Evolutionary conservation across 805 yeast species (phyloP), one percentile per base, ranked within the genome.

Genomic region (Nakazawaea ernobii): DNA sequence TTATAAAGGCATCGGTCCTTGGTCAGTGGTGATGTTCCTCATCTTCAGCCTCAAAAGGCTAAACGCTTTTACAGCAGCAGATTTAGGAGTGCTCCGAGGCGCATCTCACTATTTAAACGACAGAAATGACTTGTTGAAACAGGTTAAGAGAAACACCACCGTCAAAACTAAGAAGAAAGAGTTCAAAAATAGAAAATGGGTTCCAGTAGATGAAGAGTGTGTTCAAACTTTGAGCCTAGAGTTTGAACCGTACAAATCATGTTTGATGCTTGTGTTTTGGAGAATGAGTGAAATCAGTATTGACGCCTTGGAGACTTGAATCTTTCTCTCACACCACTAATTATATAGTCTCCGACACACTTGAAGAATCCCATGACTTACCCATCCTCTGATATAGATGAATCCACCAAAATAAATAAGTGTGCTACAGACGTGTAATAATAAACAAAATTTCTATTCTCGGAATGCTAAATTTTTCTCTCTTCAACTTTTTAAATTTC

Each of bases 1-100:
- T 26, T 67, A 85, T 52, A 84, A 85, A 56, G 95, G 95, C 0
- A 75, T 86, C 14, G 95, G 94, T 0, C 73, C 74, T 1, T 91
- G 98, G 98, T 79, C 90, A 4, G 91, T 94, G 0, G 85, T 84
- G 46, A 91, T 91, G 96, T 91, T 89, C 62, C 64, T 86, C 14
- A 58, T 84, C 20, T 88, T 88, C 59, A 84, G 86, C 1, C 65
- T 90, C 39, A 74, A 73, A 26, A 73, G 86, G 48, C 59, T 77
- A 59, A 82, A 91, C 60, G 78, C 87, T 0, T 88, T 88, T 61
- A 84, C 94, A 5, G 67, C 77, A 5, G 87, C 82, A 15, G 97
- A 91, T 64, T 65, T 91, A 41, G 97, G 97, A 1, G 77, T 91
- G 2, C 89, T 91, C 30, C 69, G 95, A 52, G 97, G 97, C 0